Conservation (phyloP, 164 flowering plant species). For the Dillenia suffruticosa region DNA sequence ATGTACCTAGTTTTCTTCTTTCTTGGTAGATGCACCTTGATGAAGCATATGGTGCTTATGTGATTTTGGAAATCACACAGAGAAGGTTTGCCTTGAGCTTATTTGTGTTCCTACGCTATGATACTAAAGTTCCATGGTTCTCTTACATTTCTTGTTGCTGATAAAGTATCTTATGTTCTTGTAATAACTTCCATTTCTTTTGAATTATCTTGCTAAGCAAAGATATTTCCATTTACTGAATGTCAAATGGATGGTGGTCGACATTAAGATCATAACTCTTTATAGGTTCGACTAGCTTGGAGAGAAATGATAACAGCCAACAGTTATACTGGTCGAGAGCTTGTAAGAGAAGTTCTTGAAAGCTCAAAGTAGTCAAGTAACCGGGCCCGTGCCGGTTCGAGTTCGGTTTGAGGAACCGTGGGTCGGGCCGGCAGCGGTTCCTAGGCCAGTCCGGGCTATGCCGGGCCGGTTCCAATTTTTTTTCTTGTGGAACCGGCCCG, state of each 20-base stretch:
- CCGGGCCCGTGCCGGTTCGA: no score
- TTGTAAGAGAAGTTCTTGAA: conserved; percentile 67
- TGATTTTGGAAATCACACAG: conserved; percentile 92
- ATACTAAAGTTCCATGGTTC: no score
- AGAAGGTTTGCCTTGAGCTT: conserved; percentile 17
- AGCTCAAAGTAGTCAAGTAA: conserved; percentile 52
- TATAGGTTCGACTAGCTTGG: conserved; percentile 79
- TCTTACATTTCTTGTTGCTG: not conserved
- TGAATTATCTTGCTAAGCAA: not conserved
- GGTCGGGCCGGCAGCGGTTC: no score
- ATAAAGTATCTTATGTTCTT: no score
- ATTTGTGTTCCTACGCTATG: not conserved
- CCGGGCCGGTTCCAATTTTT: no score
- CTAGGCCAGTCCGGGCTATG: no score
- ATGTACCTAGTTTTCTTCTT: not conserved
- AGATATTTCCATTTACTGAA: not conserved
- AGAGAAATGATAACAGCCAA: conserved; percentile 36
- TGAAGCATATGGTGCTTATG: conserved; percentile 66
- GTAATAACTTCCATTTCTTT: not conserved
- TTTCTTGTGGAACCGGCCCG: no score
- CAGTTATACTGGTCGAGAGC: conserved; percentile 44
- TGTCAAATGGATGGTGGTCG: not conserved
- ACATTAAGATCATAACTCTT: conserved; percentile 2
- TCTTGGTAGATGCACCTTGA: conserved; percentile 77
- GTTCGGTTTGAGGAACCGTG: no score